Evolutionary conservation across 2,329 filamentous ascomycete species (phyloP).

Genomic region (Pseudopyricularia javanii): DNA sequence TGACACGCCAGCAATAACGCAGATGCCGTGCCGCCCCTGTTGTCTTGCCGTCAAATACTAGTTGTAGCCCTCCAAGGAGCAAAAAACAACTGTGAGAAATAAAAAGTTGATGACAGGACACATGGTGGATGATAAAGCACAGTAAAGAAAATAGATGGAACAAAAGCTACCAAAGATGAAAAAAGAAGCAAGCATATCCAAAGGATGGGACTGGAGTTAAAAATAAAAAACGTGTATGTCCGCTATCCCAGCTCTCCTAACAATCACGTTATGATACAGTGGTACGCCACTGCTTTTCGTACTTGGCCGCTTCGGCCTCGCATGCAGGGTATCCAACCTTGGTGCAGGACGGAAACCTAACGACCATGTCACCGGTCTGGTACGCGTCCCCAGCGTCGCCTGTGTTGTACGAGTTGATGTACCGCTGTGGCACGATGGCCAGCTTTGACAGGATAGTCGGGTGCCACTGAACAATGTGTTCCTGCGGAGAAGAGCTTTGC

Average conservation of each 20-base stretch:
- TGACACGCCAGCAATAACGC: not conserved
- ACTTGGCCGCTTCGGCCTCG: slow-evolving; percentile 52
- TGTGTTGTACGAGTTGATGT: slow-evolving; percentile 66
- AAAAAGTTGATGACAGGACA: not conserved
- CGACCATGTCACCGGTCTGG: slow-evolving; percentile 72
- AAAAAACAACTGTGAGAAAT: not conserved
- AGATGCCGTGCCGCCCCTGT: not conserved
- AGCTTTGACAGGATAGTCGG: slow-evolving; percentile 86
- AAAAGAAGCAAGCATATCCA: not conserved
- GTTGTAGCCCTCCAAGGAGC: not conserved
- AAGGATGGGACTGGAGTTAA: not conserved
- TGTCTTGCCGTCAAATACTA: not conserved
- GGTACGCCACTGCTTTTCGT: slow-evolving; percentile 32
- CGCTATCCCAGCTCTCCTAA: not conserved
- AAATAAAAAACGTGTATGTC: not conserved
- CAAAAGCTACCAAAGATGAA: not conserved
- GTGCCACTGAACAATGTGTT: slow-evolving; percentile 92
- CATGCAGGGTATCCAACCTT: slow-evolving; percentile 48
- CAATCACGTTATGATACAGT: slow-evolving; percentile 7
- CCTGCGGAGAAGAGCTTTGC: slow-evolving; percentile 30
- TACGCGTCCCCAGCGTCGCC: slow-evolving; percentile 50
- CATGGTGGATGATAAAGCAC: not conserved
- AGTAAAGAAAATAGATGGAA: not conserved
- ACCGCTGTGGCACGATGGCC: slow-evolving; percentile 76
- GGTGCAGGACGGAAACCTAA: slow-evolving; percentile 66